These are phyloP conservation scores for Noccaea bulbosa DNA, from an alignment of 345 rosid species.

Conservation along the genomic window DNA sequence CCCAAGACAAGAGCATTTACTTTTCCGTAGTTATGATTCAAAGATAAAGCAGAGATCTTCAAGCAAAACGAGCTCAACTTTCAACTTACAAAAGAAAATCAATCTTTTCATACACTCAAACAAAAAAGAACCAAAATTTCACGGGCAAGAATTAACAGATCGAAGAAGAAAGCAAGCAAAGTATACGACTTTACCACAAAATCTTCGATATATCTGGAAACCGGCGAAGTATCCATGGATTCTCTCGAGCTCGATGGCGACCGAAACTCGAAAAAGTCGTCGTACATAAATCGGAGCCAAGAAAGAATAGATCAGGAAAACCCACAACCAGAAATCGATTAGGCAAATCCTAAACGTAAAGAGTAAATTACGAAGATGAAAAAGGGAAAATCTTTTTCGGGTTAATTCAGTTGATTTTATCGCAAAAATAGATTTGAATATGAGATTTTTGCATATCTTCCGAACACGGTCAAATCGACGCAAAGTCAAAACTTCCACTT, in stretches of 20 bases:
- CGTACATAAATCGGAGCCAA: not conserved
- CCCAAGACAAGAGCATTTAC: not conserved
- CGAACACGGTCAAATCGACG: not conserved
- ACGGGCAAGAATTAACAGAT: not conserved
- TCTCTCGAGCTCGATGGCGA: constrained; percentile 25
- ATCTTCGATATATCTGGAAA: constrained; percentile 61
- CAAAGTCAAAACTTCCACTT: too few species aligned
- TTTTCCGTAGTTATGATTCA: constrained; percentile 1
- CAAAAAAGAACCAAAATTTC: not conserved
- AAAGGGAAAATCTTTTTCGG: not conserved
- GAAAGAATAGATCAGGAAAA: not conserved
- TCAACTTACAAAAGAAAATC: not conserved
- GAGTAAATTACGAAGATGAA: not conserved
- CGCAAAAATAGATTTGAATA: not conserved
- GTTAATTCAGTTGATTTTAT: not conserved
- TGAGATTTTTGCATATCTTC: too few species aligned
- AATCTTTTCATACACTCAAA: not conserved
- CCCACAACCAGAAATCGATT: too few species aligned
- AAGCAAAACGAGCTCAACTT: constrained; percentile 1
- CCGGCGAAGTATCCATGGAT: constrained; percentile 52
- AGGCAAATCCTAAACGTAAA: constrained; percentile 2
- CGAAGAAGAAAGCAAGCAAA: not conserved
- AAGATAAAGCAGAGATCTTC: constrained; percentile 8
- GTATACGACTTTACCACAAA: constrained; percentile 49
- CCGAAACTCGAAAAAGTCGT: constrained; percentile 23